Conservation (phyloP, 2,329 filamentous ascomycete species). For the Pezicula carpinea region DNA sequence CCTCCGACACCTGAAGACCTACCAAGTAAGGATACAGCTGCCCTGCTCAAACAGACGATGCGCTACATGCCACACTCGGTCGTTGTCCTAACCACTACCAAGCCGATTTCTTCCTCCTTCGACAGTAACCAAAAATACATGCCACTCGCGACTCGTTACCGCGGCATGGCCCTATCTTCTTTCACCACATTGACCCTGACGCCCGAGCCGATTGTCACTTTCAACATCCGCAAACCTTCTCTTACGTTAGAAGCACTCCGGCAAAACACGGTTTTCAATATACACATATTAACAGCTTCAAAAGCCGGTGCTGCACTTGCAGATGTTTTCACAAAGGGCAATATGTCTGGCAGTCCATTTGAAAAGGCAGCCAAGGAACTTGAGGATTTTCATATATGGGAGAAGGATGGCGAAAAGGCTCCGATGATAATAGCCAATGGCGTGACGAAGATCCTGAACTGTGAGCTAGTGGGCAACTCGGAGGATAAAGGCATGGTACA, state of each 20-base stretch:
- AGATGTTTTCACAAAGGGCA: constrained; percentile 19
- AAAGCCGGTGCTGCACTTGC: constrained; percentile 18
- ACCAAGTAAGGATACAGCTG: constrained; percentile 4
- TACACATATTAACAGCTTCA: constrained; percentile 20
- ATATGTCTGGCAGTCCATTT: constrained; percentile 1
- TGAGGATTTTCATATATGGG: background rate
- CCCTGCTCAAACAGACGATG: constrained; percentile 23
- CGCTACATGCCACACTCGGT: constrained; percentile 24
- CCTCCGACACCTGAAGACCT: constrained; percentile 4
- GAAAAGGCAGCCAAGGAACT: background rate
- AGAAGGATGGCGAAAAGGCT: background rate
- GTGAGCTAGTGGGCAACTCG: constrained; percentile 8
- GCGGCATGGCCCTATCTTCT: constrained; percentile 29
- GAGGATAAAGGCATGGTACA: constrained; percentile 5
- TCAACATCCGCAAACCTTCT: constrained; percentile 28
- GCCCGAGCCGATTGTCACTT: constrained; percentile 26
- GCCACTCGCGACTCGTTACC: background rate
- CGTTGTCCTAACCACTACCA: constrained; percentile 22
- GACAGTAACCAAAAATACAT: background rate
- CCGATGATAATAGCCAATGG: constrained; percentile 11
- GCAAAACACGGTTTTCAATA: constrained; percentile 15
- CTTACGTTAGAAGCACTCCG: constrained; percentile 21
- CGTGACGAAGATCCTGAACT: constrained; percentile 15
- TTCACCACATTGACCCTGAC: constrained; percentile 26
- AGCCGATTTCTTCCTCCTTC: background rate